Conservation (phyloP, 1,284 basidiomycete species). For the Golubevia sp. region DNA sequence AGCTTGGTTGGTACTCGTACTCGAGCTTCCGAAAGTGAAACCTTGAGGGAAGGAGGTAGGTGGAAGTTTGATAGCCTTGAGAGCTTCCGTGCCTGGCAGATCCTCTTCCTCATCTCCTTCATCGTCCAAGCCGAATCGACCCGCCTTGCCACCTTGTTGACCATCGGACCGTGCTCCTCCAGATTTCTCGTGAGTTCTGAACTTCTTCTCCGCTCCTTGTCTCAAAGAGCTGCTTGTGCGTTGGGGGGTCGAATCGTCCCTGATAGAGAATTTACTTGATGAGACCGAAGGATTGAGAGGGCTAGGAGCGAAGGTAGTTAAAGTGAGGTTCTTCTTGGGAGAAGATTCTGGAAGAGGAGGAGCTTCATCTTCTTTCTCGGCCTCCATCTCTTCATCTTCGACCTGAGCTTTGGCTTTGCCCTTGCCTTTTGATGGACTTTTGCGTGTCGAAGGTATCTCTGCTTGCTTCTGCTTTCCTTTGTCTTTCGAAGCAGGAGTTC, state of each 20-base stretch:
- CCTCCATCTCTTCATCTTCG: neutral
- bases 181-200: conserved; percentile 43
- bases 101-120: conserved; percentile 51
- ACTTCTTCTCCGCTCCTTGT: conserved; percentile 44
- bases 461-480: neutral
- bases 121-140: conserved; percentile 31
- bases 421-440: neutral
- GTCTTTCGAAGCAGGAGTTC: neutral
- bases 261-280: neutral
- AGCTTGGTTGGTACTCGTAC: neutral
- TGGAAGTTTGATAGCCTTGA: conserved; percentile 56
- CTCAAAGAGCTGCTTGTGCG: conserved; percentile 51
- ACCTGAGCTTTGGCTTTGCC: neutral
- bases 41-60: conserved; percentile 44
- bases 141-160: no score
- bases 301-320: no score
- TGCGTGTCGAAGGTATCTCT: neutral
- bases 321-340: no score
- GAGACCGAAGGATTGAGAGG: no score
- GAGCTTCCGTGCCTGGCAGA: conserved; percentile 39
- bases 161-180: no score
- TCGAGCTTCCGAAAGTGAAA: conserved; percentile 36
- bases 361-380: neutral
- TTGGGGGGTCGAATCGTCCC: conserved; percentile 18
- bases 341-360: neutral